Conservation (phyloP, 495 filamentous ascomycete genomes). For the Penicillium lagena region DNA sequence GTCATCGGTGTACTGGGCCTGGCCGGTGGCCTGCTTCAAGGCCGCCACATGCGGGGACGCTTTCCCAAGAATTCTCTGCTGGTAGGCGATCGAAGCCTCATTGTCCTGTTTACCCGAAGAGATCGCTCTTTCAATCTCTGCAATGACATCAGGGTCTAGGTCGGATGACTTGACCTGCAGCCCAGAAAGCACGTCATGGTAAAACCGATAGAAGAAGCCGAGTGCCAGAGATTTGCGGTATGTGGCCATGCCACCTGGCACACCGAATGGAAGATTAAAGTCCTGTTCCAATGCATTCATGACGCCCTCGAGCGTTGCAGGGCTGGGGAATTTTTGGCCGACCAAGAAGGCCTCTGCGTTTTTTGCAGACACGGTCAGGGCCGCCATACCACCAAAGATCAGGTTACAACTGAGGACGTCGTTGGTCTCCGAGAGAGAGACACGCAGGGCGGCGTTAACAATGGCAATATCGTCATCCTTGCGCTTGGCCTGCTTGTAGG, state of each 20-base stretch:
- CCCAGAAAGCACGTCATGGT: constrained; percentile 59
- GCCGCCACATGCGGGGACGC: constrained; percentile 82
- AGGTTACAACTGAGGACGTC: constrained; percentile 65
- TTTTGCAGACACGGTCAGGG: constrained; percentile 77
- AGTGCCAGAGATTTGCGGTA: constrained; percentile 88
- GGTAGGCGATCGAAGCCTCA: constrained; percentile 43
- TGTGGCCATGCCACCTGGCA: constrained; percentile 93
- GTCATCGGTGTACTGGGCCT: constrained; percentile 95
- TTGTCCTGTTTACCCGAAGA: constrained; percentile 45
- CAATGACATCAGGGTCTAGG: constrained; percentile 46
- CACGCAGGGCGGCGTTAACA: constrained; percentile 74
- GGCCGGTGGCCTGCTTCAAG: constrained; percentile 86
- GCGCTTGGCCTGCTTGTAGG: constrained; percentile 92
- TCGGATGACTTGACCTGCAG: constrained; percentile 35
- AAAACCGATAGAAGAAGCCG: constrained; percentile 85
- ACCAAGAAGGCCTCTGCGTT: constrained; percentile 61
- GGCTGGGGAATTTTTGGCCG: constrained; percentile 75
- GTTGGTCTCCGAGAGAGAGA: constrained; percentile 58
- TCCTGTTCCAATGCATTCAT: constrained; percentile 85
- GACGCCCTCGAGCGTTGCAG: constrained; percentile 73
- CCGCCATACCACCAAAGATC: constrained; percentile 88
- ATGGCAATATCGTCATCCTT: constrained; percentile 98
- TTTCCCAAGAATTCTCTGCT: constrained; percentile 73
- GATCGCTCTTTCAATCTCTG: constrained; percentile 55
- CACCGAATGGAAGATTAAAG: constrained; percentile 78